These are phyloP conservation scores for Dioscorea alata DNA, from an alignment of 106 monocot genomes.

Conservation along the genomic window DNA sequence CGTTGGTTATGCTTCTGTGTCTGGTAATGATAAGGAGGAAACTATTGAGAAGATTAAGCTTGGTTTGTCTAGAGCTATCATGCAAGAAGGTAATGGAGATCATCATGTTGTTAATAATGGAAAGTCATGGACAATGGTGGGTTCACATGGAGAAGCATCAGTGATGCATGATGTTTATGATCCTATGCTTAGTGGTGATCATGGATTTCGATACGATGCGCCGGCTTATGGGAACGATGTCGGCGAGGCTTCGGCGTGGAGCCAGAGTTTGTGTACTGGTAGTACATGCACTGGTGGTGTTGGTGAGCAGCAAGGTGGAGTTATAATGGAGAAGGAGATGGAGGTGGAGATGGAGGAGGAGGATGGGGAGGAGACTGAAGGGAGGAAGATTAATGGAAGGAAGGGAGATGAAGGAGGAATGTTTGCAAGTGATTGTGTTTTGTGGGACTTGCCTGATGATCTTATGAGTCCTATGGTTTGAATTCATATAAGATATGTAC, in stretches of 20 bases:
- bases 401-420: slow-evolving; percentile 8
- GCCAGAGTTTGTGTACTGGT: slow-evolving; percentile 44
- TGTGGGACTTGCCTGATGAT: slow-evolving; percentile 93
- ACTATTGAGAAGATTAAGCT: slow-evolving; percentile 47
- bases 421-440: slow-evolving; percentile 49
- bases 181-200: not conserved
- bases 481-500: not conserved
- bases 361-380: slow-evolving; percentile 25
- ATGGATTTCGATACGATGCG: slow-evolving; percentile 25
- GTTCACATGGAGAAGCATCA: slow-evolving; percentile 13
- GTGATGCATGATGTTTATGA: slow-evolving; percentile 9
- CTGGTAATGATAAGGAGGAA: slow-evolving; percentile 17
- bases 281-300: slow-evolving; percentile 30
- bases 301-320: slow-evolving; percentile 5
- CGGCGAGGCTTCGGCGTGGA: slow-evolving; percentile 42
- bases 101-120: not conserved
- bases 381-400: slow-evolving; percentile 11
- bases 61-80: slow-evolving; percentile 47
- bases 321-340: slow-evolving; percentile 17
- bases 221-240: slow-evolving; percentile 14
- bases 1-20: not conserved
- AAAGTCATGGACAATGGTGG: slow-evolving; percentile 18
- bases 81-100: slow-evolving; percentile 17
- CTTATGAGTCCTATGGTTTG: slow-evolving; percentile 47
- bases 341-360: slow-evolving; percentile 27